These are phyloP conservation scores for Wickerhamiella pararugosa DNA, from an alignment of 1,139 yeast species.

Conservation along the genomic window DNA sequence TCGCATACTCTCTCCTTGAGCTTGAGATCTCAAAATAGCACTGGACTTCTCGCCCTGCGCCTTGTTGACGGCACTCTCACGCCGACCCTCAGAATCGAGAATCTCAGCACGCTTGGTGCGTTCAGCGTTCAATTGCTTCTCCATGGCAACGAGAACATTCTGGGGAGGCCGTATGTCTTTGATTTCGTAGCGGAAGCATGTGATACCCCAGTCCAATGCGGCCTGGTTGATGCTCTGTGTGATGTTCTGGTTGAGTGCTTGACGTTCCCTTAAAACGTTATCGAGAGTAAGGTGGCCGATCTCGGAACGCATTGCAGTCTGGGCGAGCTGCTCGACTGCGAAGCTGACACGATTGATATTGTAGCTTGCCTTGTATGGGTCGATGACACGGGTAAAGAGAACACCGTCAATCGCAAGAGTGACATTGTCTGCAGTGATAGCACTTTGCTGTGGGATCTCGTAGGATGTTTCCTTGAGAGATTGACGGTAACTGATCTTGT, in stretches of 20 bases:
- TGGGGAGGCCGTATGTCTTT: conserved; percentile 75
- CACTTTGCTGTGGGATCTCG: conserved; percentile 71
- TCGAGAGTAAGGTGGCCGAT: conserved; percentile 69
- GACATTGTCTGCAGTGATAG: conserved; percentile 72
- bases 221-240: conserved; percentile 66
- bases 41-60: conserved; percentile 72
- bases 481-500: conserved; percentile 62
- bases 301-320: conserved; percentile 77
- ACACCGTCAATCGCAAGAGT: conserved; percentile 72
- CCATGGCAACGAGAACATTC: conserved; percentile 74
- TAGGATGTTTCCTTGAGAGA: conserved; percentile 65
- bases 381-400: conserved; percentile 55
- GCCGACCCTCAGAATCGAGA: conserved; percentile 66
- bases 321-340: conserved; percentile 70
- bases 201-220: conserved; percentile 70
- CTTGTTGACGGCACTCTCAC: conserved; percentile 59
- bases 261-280: conserved; percentile 60
- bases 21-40: conserved; percentile 48
- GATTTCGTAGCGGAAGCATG: conserved; percentile 68
- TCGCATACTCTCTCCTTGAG: conserved; percentile 19
- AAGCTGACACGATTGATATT: conserved; percentile 78
- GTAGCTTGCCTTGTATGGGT: conserved; percentile 70
- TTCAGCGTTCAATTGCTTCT: conserved; percentile 72
- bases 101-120: conserved; percentile 73
- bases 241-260: conserved; percentile 50